Evolutionary conservation across 176 grass and related monocot genomes (phyloP), one percentile per base, ranked within the genome.

Genomic region (Cenchrus americanus): DNA sequence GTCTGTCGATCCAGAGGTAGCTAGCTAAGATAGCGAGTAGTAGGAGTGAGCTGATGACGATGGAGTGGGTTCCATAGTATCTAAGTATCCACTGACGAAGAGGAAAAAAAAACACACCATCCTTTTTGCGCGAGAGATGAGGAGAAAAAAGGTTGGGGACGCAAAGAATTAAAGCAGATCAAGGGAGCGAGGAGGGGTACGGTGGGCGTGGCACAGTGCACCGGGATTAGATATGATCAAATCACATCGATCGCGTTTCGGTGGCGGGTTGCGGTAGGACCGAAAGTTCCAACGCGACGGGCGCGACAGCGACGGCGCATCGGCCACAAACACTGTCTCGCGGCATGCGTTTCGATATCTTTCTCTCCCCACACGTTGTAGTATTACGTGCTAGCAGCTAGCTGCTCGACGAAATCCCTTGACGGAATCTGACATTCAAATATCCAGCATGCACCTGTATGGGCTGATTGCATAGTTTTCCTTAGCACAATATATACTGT

Each of bases 211-310:
- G 27, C 19, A 42, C 49, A 55, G 49, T 43, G 32, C 64, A 26
- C 2, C 79, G 60, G 84, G 51, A 37, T 37, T 37, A 37, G 34
- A 83, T 66, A 79, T 71, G 83, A 79, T 90, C 66, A 37, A 2
- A 37, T 37, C 66, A 37, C 34, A 37, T 37, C 34, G 34, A 37
- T 37, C 34, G 34, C 34, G 81, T 73, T 78, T 12, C 57, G 66
- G 79, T 90, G 88, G 83, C 67, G 66, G 79, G 54, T 86, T 77
- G 79, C 88, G 78, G 83, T 66, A 82, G 83, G 83, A 77, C 83
- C 88, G 72, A 82, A 71, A 86, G 72, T 82, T 89, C 88, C 88
- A 77, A 64, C 78, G 41, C 54, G 79, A 90, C 69, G 62, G 79
- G 88, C 43, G 79, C 71, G 73, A 90, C 81, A 82, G 88, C 73